Base-by-base conservation (phyloP, 2,329 filamentous ascomycete species). In the Periconia digitata region DNA sequence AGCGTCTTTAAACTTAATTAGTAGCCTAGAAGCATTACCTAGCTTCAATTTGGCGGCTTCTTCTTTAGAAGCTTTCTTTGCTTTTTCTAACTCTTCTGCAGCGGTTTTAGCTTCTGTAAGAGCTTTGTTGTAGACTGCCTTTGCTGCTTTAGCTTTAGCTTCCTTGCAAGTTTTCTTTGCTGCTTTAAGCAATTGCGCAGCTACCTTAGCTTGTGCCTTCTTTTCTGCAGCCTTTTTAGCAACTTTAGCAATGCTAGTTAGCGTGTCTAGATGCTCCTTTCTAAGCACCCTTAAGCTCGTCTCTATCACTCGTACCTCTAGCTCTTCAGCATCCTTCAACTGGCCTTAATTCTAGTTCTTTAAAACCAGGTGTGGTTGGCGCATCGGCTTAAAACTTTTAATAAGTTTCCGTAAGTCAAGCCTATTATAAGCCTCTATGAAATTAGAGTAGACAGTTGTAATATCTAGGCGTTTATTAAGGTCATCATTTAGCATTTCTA, bases 141-240 rank as follows among this genome's bases (percentile, higher is more conserved):
- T 70, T 44, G 62, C 58, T 6, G 55, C 59, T 45, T 59, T 59
- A 15, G 60, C 55, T 41, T 64, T 60, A 6, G 62, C 61, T 40
- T 66, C 61, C 39, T 66, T 60, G 24, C 57, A 49, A 15, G 62
- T 61, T 45, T 54, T 55, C 53, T 63, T 61, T 10, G 62, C 62
- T 2, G 61, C 62, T 2, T 59, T 60, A 8, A 66, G 56, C 29
- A 64, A 40, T 23, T 54, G 53, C 13, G 48, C 48, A 8, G 62
- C 62, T 17, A 45, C 23, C 35, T 68, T 59, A 16, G 64, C 66
- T 8, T 63, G 62, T 18, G 67, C 67, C 20, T 76, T 74, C 55
- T 67, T 76, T 23, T 78, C 76, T 34, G 75, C 74, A 18, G 76
- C 74, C 50, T 76, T 79, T 62, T 80, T 79, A 32, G 74, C 74